Evolutionary conservation across 2,329 filamentous ascomycete species (phyloP), one percentile per base, ranked within the genome.

Genomic region (Sordariomycetes sp.): DNA sequence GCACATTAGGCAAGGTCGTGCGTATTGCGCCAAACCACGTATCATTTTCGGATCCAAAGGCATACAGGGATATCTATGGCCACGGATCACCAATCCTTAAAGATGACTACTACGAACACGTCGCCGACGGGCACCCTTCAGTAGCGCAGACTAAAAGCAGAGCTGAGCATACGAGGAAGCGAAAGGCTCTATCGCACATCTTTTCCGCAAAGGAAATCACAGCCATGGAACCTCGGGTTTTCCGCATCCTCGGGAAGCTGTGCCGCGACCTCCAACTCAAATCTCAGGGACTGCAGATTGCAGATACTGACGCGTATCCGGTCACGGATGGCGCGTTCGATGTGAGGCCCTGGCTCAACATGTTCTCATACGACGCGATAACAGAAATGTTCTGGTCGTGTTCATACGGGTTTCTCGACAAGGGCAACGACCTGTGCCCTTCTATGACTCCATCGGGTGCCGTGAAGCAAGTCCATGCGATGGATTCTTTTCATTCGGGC

Each of bases 41-140:
- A 1, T 55, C 57, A 2, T 64, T 63, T 35, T 54, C 49, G 8
- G 49, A 49, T 3, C 21, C 48, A 4, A 34, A 47, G 8, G 56
- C 54, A 3, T 64, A 55, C 55, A 57, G 55, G 33, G 56, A 60
- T 9, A 65, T 66, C n/a, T 63, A 63, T 21, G 39, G 41, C n/a
- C 41, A 43, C 27, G 36, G 40, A 6, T 32, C 38, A 10, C 15
- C 40, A 5, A 37, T 39, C 21, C 12, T 40, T 9, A 46, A 46
- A 32, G 43, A 39, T 28, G 31, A 34, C 11, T 45, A 42, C 26
- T 46, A 43, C 25, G 27, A 34, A 8, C 21, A 37, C 18, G 18
- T 19, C 8, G 30, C 35, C 18, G 30, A 25, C 2, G 30, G 23
- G 7, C 33, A 33, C 25, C 35, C 30, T 14, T 33, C 21, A 23